Conservation (phyloP, 768 basidiomycete species). For the Mycena amicta region DNA sequence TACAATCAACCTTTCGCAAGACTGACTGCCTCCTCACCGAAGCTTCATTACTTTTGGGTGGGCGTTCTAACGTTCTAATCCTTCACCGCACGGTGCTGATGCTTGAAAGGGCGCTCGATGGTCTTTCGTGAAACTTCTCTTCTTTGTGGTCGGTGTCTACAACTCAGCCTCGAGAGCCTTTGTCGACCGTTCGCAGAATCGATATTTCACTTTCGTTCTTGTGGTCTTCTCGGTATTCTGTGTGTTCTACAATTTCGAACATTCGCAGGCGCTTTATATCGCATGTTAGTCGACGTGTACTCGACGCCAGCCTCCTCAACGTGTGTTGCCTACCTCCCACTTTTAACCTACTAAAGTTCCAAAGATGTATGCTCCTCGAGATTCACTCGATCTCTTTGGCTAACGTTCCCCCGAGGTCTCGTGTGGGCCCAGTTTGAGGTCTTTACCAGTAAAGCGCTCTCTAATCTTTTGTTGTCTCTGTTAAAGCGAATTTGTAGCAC, state of each 20-base stretch:
- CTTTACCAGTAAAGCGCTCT: conserved; percentile 7
- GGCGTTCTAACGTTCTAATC: no score
- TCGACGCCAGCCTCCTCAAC: conserved; percentile 13
- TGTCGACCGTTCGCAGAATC: conserved; percentile 17
- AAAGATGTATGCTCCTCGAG: no score
- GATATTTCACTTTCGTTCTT: conserved; percentile 19
- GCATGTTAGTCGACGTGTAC: conserved; percentile 17
- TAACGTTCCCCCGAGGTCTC: conserved; percentile 11
- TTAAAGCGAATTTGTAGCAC: not conserved
- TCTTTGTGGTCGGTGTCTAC: conserved; percentile 15
- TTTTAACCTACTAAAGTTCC: no score
- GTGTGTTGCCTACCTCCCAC: not conserved
- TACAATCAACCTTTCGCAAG: not conserved
- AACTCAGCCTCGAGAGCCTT: no score
- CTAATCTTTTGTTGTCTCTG: not conserved
- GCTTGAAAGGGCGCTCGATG: conserved; percentile 8
- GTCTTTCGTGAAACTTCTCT: conserved; percentile 21
- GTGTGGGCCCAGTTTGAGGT: conserved; percentile 22
- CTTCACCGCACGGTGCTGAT: not conserved
- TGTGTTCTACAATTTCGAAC: not conserved
- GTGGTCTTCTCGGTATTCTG: conserved; percentile 16
- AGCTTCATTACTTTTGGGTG: conserved; percentile 23
- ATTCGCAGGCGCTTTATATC: not conserved
- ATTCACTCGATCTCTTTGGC: no score
- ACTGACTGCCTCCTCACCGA: not conserved